These are phyloP conservation scores for Phytophthora litchii DNA, from an alignment of 352 stramenopile genomes.

Conservation along the genomic window DNA sequence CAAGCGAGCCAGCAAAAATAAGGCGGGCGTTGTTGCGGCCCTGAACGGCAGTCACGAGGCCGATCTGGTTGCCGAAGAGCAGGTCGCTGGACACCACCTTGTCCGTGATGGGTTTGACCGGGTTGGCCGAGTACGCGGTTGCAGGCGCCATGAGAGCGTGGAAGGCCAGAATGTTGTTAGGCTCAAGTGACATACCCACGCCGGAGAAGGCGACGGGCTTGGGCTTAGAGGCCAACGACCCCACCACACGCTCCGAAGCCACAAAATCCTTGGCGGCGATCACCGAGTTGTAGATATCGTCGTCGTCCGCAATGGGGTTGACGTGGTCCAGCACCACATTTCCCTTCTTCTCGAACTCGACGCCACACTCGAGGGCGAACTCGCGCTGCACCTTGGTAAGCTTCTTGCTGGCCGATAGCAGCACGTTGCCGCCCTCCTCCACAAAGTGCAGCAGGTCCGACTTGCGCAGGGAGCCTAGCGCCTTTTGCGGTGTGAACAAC, in stretches of 20 bases:
- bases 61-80: constrained; percentile 78
- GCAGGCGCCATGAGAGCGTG: constrained; percentile 75
- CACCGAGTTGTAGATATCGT: constrained; percentile 82
- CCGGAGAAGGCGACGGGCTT: constrained; percentile 81
- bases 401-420: constrained; percentile 73
- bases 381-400: constrained; percentile 84
- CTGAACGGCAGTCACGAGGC: constrained; percentile 86
- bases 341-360: constrained; percentile 90
- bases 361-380: constrained; percentile 86
- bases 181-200: constrained; percentile 83
- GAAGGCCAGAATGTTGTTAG: constrained; percentile 86
- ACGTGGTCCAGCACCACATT: constrained; percentile 90
- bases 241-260: constrained; percentile 67
- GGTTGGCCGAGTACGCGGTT: constrained; percentile 85
- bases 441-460: constrained; percentile 84
- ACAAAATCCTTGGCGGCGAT: constrained; percentile 77
- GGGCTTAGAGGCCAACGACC: constrained; percentile 52
- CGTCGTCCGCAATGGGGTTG: constrained; percentile 52
- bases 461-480: constrained; percentile 69
- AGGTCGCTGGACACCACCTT: constrained; percentile 67
- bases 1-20: constrained; percentile 86
- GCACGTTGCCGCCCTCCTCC: constrained; percentile 85
- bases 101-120: constrained; percentile 72
- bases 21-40: constrained; percentile 92
- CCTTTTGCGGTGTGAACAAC: constrained; percentile 87